These are phyloP conservation scores for Sutorius eximius DNA, from an alignment of 1,284 basidiomycete species.

Conservation along the genomic window DNA sequence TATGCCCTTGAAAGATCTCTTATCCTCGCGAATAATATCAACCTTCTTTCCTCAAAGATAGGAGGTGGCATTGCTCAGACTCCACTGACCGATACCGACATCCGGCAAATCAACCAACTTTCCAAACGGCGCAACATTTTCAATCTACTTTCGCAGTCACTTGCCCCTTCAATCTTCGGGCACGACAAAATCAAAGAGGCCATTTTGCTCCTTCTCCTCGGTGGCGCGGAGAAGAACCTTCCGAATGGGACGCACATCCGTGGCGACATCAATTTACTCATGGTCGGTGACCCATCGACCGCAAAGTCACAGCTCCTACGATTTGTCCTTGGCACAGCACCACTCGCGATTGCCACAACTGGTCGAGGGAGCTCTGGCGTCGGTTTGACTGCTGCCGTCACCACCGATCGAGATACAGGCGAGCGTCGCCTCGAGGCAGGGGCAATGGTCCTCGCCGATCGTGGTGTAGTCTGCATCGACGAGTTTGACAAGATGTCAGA, in stretches of 20 bases:
- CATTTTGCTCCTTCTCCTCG: slow-evolving; percentile 88
- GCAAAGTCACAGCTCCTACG: slow-evolving; percentile 97
- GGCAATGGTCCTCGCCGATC: slow-evolving; percentile 99
- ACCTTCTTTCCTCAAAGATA: slow-evolving; percentile 94
- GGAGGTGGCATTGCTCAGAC: slow-evolving; percentile 96
- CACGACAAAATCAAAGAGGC: slow-evolving; percentile 97
- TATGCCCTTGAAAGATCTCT: slow-evolving; percentile 64
- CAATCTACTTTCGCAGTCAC: slow-evolving; percentile 86
- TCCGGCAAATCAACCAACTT: slow-evolving; percentile 95
- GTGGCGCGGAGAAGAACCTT: slow-evolving; percentile 97
- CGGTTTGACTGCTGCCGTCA: slow-evolving; percentile 99
- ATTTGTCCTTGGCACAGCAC: slow-evolving; percentile 95
- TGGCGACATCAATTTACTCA: slow-evolving; percentile 99
- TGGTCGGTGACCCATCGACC: slow-evolving; percentile 99
- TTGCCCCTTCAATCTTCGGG: slow-evolving; percentile 97
- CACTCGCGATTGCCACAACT: slow-evolving; percentile 96
- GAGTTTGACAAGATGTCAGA: slow-evolving; percentile 99
- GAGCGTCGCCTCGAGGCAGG: slow-evolving; percentile 96
- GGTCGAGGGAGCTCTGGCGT: slow-evolving; percentile 97
- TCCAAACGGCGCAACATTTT: slow-evolving; percentile 87
- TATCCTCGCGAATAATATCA: slow-evolving; percentile 94
- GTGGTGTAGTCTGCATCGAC: slow-evolving; percentile 98
- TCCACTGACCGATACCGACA: slow-evolving; percentile 90
- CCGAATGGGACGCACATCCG: slow-evolving; percentile 98
- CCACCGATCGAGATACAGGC: slow-evolving; percentile 96